Evolutionary conservation across 2,329 filamentous ascomycete species (phyloP).

Genomic region (Diplodia corticola): DNA sequence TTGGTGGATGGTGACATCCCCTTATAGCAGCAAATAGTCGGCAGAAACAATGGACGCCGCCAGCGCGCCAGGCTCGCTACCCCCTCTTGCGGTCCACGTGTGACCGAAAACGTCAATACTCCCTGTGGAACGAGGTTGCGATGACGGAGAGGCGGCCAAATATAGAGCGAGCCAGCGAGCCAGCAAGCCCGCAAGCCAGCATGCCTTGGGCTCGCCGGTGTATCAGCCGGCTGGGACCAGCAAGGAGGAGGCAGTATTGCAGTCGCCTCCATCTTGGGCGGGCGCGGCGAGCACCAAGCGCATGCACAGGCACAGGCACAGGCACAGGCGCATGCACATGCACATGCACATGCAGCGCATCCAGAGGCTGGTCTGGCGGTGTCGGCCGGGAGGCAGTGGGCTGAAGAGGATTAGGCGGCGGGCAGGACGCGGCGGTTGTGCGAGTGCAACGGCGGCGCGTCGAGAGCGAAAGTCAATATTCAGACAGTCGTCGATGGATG

Average conservation of each 20-base stretch:
- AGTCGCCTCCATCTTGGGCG: too few relatives aligned
- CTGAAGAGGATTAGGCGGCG: background rate
- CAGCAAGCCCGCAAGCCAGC: background rate
- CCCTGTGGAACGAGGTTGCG: background rate
- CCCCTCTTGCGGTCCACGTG: too few relatives aligned
- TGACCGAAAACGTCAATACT: background rate
- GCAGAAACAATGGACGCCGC: too few relatives aligned
- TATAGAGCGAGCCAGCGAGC: background rate
- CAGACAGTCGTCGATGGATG: background rate
- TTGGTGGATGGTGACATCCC: too few relatives aligned
- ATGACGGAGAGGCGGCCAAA: slow-evolving; percentile 2
- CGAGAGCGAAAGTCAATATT: background rate
- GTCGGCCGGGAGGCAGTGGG: background rate
- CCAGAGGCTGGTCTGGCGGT: background rate
- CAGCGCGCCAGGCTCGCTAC: too few relatives aligned
- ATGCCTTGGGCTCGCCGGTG: background rate
- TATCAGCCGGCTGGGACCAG: background rate
- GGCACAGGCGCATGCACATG: slow-evolving; percentile 4
- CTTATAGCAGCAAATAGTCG: background rate
- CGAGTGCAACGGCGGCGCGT: slow-evolving; percentile 9
- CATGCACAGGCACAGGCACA: too few relatives aligned
- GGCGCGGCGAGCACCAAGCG: too few relatives aligned
- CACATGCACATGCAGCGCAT: background rate
- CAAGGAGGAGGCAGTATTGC: slow-evolving; percentile 2
- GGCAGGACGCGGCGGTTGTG: background rate